Base-by-base conservation (phyloP, 305 asterid species). In the Solanum aculeatissimum region DNA sequence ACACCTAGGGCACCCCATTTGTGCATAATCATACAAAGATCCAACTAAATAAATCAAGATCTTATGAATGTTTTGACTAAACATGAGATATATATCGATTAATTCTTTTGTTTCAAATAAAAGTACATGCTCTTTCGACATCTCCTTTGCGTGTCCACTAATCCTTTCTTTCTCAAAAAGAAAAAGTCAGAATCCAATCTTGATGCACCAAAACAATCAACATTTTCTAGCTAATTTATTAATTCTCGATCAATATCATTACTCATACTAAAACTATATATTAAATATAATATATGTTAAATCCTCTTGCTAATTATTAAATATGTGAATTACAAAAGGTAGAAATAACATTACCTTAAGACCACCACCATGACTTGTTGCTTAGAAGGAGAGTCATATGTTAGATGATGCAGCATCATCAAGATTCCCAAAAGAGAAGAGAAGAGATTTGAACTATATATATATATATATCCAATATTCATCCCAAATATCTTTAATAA, bases 401-500 rank as follows among this genome's bases (percentile, higher is more conserved):
- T 82, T 58, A 16, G 87, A 32, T 81, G 87, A 85, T 85, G 87
- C 87, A 85, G 87, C 87, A 85, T 82, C 87, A 85, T 85, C 87
- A 85, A 81, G 87, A 85, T 85, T 85, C 87, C 71, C 85, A 85
- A 70, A 57, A 70, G 19, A 62, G 38, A 10, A 16, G 12, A 62
- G 10, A 57, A 57, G 19, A 53, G 70, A 80, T 19, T 71, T 80
- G 66, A 80, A 53, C 29, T 53, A 51, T 35, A 63, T 14, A n/a
- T n/a, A n/a, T 25, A 58, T 58, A 57, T 57, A 29, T 29, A 14
- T 38, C 6, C 70, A 35, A 29, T 35, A 15, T 15, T 63, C 40
- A 38, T 10, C 65, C 18, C 27, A 13, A 15, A 38, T 18, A 35
- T 29, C 18, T 62, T 16, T 11, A 23, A 23, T 21, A 27, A 35